Base-by-base conservation (phyloP, 2,329 filamentous ascomycete species). In the Fusarium camptoceras region DNA sequence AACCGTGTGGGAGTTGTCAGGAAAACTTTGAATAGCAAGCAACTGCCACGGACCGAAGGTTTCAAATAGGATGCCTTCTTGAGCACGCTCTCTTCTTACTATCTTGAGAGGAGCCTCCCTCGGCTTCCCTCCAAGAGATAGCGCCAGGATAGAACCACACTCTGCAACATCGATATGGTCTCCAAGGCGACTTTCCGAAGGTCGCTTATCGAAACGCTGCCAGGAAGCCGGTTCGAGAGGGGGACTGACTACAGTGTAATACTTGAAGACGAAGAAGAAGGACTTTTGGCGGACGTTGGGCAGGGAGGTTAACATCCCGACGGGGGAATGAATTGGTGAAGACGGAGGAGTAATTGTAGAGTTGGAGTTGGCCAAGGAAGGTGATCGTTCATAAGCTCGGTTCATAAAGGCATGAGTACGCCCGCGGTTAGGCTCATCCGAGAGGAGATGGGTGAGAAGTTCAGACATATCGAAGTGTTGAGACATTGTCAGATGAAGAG, bases 181-280 rank as follows among this genome's bases (percentile, higher is more conserved):
- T 59, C 80, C 74, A 18, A 79, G 66, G 22, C 79, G 73, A 55
- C 78, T 76, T 72, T 83, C 76, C 34, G 78, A 71, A 1, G 82
- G 76, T n/a, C 81, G 77, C 44, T 81, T 82, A 68, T 89, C 87
- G 39, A 85, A 84, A 22, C 82, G 79, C 73, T 91, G 89, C 88
- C 88, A 91, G 8, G 85, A 81, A 72, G 88, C 86, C 0, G 89
- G 88, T 31, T 83, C 81, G 42, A 88, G 83, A 6, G 83, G 84
- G 7, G 86, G 82, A 3, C 84, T 85, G 15, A 90, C 83, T 9
- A 89, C 82, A 8, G 88, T 90, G 73, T 89, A 90, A 74, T 90
- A 91, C 70, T 90, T 89, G 75, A 91, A 89, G 43, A 83, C 86
- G 74, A 91, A 90, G 68, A 89, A 85, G 75, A 90, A 89, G 10